Evolutionary conservation across 768 basidiomycete species (phyloP), one percentile per base, ranked within the genome.

Genomic region (Russula emetica): DNA sequence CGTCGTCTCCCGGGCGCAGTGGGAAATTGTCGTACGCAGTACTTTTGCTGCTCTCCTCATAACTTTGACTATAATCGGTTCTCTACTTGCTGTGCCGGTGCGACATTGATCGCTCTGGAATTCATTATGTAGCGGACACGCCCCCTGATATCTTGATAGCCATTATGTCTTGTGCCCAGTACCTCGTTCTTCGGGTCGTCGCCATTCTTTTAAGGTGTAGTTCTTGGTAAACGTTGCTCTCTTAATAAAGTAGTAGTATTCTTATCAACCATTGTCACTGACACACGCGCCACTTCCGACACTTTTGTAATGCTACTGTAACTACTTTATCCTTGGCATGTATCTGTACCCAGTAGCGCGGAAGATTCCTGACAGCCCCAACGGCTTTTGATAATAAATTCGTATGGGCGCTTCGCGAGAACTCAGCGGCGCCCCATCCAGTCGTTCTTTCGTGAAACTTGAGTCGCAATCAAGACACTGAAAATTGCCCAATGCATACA

Each of bases 1-100:
- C 18, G 78, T 86, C 61, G 83, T 92, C 56, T 80, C 83, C 57
- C 80, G 91, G n/a, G 88, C 84, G 3, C 91, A 93, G 69, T 92
- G 90, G 91, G 89, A 92, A 74, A 86, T 92, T 32, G 87, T 92
- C 34, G 76, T 88, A 30, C 78, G 87, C 42, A 86, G 85, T 2
- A 78, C 77, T 50, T 32, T 76, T 0, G 67, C 84, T 11, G 83
- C 83, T 0, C 74, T 83, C 26, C 30, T 86, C 16, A 59, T 76
- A 1, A 71, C 75, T 20, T 64, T 71, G 2, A 53, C 67, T 4
- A 59, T 78, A 11, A 62, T 76, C 11, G 78, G 70, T 16, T 68
- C 59, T 14, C 40, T 82, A 60, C 60, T 74, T 2, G 79, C 76
- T 0, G 66, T 77, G 30, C 77, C 77, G 0, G 63, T 76, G 57